Evolutionary conservation across 1,284 basidiomycete species (phyloP).

Genomic region (Sporisorium exsertum): DNA sequence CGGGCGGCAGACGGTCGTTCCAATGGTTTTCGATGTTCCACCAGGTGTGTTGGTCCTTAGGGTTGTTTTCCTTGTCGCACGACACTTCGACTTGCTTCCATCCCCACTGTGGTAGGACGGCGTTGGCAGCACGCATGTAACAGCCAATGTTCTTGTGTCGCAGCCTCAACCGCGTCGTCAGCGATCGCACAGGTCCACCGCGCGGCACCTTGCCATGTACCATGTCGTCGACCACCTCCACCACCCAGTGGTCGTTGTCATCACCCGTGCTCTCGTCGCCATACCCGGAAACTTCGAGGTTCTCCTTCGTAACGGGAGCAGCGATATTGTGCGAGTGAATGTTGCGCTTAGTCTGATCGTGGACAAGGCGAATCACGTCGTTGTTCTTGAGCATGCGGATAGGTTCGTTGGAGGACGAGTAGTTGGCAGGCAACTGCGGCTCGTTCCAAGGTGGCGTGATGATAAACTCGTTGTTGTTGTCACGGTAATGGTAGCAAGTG

Average conservation of each 20-base stretch:
- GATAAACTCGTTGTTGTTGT: conserved; percentile 93
- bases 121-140: conserved; percentile 89
- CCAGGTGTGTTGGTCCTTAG: conserved; percentile 85
- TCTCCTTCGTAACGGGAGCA: conserved; percentile 89
- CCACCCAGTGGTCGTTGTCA: conserved; percentile 87
- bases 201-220: conserved; percentile 73
- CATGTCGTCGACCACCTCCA: conserved; percentile 91
- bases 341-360: conserved; percentile 84
- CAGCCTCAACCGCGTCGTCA: conserved; percentile 90
- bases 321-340: conserved; percentile 91
- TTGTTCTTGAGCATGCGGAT: conserved; percentile 79
- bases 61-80: conserved; percentile 89
- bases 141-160: conserved; percentile 76
- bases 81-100: conserved; percentile 98
- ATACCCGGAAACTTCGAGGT: conserved; percentile 92
- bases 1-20: conserved; percentile 89
- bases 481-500: conserved; percentile 99
- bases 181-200: conserved; percentile 80
- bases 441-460: conserved; percentile 84
- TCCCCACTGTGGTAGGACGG: conserved; percentile 94
- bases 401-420: conserved; percentile 41
- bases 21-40: conserved; percentile 99
- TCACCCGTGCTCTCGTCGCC: conserved; percentile 90
- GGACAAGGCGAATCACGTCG: conserved; percentile 83
- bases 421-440: conserved; percentile 51